A percentile compares a stretch with the other conserved stretches of the same genome.
Evolutionary conservation across 495 filamentous ascomycete species (phyloP).

Genomic region (Copromyces sp.): DNA sequence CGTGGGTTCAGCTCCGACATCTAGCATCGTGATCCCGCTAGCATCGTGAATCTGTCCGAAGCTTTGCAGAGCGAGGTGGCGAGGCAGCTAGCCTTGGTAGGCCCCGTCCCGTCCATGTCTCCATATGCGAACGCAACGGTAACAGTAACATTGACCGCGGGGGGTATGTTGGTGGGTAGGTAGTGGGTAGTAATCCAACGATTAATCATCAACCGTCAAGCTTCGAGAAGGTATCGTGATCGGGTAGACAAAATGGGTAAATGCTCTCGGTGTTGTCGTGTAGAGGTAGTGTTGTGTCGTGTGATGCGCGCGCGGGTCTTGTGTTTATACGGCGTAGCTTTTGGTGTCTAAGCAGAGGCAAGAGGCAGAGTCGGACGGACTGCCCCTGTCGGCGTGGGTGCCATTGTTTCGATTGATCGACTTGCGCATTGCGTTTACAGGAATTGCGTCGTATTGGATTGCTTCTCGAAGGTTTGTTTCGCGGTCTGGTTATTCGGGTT

Average conservation of each 20-base stretch:
- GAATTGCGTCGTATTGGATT: background rate
- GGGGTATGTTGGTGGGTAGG: background rate
- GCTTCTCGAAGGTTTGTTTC: background rate
- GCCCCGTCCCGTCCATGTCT: background rate
- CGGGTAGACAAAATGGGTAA: background rate
- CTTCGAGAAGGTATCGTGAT: background rate
- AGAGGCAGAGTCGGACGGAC: background rate
- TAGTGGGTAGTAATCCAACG: background rate
- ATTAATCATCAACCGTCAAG: background rate
- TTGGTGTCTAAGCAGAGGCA: background rate
- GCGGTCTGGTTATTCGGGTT: background rate
- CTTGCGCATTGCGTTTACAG: accelerated
- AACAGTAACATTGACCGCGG: background rate
- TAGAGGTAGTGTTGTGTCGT: background rate
- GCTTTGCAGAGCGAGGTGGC: background rate
- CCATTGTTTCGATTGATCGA: background rate
- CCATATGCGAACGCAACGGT: background rate
- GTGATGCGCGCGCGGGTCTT: background rate
- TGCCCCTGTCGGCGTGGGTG: background rate
- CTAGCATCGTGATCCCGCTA: background rate
- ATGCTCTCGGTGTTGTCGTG: background rate
- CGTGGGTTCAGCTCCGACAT: background rate
- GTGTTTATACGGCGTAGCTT: background rate
- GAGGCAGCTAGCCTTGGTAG: background rate
- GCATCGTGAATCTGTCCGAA: background rate